These are phyloP conservation scores for Butyriboletus appendiculatus DNA, from an alignment of 1,284 basidiomycete genomes.

Conservation along the genomic window DNA sequence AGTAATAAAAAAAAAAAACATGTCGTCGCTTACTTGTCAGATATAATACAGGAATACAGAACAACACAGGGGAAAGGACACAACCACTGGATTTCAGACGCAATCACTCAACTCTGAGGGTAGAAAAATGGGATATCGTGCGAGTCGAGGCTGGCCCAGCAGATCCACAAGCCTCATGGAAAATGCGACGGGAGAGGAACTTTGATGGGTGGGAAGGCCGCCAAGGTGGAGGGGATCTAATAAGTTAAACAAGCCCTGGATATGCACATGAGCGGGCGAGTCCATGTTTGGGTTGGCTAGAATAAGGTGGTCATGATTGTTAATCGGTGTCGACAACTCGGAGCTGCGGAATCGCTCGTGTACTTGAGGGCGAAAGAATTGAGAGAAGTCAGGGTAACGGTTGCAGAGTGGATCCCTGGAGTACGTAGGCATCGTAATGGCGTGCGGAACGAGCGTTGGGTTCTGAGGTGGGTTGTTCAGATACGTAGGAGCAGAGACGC, in stretches of 20 bases:
- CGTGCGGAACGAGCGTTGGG: neutral
- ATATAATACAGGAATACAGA: conserved; percentile 16
- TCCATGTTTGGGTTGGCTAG: neutral
- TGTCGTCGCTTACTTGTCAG: conserved; percentile 1
- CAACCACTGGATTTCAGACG: neutral
- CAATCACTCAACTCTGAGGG: neutral
- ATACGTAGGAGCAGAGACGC: neutral
- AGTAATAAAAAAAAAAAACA: conserved; percentile 2
- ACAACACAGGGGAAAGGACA: conserved; percentile 2
- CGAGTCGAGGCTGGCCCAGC: neutral
- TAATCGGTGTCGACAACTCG: neutral
- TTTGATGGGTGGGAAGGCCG: neutral
- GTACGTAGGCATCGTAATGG: conserved; percentile 16
- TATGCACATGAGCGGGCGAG: neutral
- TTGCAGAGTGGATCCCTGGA: conserved; percentile 35
- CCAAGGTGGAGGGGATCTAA: neutral
- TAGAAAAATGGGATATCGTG: neutral
- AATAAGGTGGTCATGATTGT: neutral
- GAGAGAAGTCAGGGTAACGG: conserved; percentile 36
- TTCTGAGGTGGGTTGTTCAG: neutral
- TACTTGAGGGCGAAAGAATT: conserved; percentile 28
- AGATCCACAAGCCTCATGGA: conserved; percentile 23
- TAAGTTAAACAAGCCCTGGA: conserved; percentile 2
- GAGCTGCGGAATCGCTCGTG: conserved; percentile 12
- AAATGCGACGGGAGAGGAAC: conserved; percentile 23